phyloP scores from a whole-genome alignment of 1,139 yeast species.

The Taiozyma sp. region DNA sequence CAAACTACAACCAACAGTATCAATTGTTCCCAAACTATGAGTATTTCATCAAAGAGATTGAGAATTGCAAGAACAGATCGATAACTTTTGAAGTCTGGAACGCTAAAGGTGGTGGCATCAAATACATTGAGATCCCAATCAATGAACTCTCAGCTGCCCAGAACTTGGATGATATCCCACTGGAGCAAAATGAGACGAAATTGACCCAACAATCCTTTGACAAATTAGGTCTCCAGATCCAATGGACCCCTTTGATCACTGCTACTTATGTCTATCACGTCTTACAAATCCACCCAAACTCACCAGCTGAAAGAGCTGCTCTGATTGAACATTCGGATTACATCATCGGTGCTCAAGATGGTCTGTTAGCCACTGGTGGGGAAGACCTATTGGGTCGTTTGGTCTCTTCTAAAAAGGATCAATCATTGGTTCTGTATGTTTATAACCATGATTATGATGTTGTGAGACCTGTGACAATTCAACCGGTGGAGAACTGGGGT shows the following conservation, averaged over 20 bases:
- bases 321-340: conserved; percentile 83
- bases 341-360: conserved; percentile 84
- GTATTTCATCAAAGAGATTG: conserved; percentile 25
- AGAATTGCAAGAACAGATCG: conserved; percentile 28
- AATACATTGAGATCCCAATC: conserved; percentile 46
- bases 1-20: conserved; percentile 32
- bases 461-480: conserved; percentile 79
- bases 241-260: conserved; percentile 69
- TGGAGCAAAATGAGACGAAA: conserved; percentile 5
- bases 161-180: conserved; percentile 28
- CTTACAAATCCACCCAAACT: conserved; percentile 61
- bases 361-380: conserved; percentile 78
- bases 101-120: conserved; percentile 75
- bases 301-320: conserved; percentile 86
- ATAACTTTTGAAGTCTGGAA: conserved; percentile 74
- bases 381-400: conserved; percentile 73
- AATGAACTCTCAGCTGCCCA: conserved; percentile 16
- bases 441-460: conserved; percentile 85
- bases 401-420: conserved; percentile 55
- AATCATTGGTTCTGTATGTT: conserved; percentile 53
- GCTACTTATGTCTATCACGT: conserved; percentile 90
- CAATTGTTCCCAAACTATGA: conserved; percentile 33
- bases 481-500: conserved; percentile 55
- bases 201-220: conserved; percentile 24
- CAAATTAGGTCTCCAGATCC: conserved; percentile 60